Base-by-base conservation (phyloP, 768 basidiomycete species). In the Galerina sulciceps region DNA sequence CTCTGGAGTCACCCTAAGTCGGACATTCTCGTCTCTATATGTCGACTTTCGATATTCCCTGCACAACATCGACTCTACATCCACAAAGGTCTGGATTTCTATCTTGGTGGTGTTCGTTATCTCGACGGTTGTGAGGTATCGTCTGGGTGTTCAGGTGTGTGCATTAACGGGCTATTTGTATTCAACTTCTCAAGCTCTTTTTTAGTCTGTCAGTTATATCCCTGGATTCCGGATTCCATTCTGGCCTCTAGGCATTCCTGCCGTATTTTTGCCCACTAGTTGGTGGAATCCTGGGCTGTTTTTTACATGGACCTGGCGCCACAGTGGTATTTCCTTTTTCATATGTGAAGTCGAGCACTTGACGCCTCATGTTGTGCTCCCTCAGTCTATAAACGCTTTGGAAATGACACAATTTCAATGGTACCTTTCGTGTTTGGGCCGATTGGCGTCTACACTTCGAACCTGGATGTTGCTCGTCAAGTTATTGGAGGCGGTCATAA, bases 401-500 rank as follows among this genome's bases (percentile, higher is more conserved):
- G 68, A n/a, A 73, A 57, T 36, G 80, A 83, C 40, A 79, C 66
- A 23, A 66, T 81, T 10, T 77, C 79, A 1, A 57, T 81, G 10
- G 73, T 80, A 0, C 72, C 79, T 0, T 77, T 76, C 49, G 20
- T 83, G 0, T 57, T 63, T 0, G 81, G 81, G 0, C 53, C 58
- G 5, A 70, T 79, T 1, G 65, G 65, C 0, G 65, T 82, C 20
- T 80, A 76, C 60, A 80, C 79, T 2, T 72, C 77, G 14, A 83
- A 81, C 55, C 57, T 84, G 18, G 79, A 83, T 41, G 75, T 83
- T 5, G 76, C 73, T 10, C 74, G 80, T 6, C 82, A 83, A 66
- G 73, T 82, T 15, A 65, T 70, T 6, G 67, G 63, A 1, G 80
- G 79, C 4, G 75, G 75, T 1, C 73, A 75, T 35, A 78, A 75